These are phyloP conservation scores for Trypanosoma avium DNA, from an alignment of 208 protist species.

Conservation along the genomic window DNA sequence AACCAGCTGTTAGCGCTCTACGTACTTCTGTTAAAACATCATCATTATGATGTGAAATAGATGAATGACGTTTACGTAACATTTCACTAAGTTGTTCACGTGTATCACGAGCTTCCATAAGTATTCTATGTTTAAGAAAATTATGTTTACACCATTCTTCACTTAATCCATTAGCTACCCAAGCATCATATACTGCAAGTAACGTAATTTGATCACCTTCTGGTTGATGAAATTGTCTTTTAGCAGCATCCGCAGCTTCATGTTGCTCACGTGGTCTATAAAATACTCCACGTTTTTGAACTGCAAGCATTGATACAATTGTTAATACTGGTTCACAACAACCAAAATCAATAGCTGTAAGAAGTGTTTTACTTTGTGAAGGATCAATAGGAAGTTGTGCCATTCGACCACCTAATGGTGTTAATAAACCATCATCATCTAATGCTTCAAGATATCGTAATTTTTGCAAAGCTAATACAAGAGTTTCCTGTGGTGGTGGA, in stretches of 20 bases:
- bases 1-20: constrained; percentile 96
- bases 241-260: constrained; percentile 95
- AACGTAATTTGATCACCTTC: constrained; percentile 98
- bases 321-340: constrained; percentile 98
- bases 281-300: constrained; percentile 91
- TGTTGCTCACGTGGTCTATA: constrained; percentile 90
- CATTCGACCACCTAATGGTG: constrained; percentile 97
- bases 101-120: constrained; percentile 96
- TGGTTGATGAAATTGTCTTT: constrained; percentile 95
- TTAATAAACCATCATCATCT: constrained; percentile 98
- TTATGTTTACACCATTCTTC: constrained; percentile 97
- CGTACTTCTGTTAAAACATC: constrained; percentile 89
- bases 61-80: constrained; percentile 94
- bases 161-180: constrained; percentile 86
- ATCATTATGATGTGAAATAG: constrained; percentile 92
- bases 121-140: constrained; percentile 96
- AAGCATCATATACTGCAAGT: constrained; percentile 95
- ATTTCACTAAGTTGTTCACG: constrained; percentile 96
- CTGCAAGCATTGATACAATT: constrained; percentile 97
- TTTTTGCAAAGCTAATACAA: constrained; percentile 97
- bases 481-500: constrained; percentile 91
- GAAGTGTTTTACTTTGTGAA: constrained; percentile 97
- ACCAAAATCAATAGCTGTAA: constrained; percentile 95
- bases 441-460: constrained; percentile 97
- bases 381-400: constrained; percentile 99